phyloP scores from a whole-genome alignment of 1,284 basidiomycete genomes.

The Melampsora abietis-canadensis region DNA sequence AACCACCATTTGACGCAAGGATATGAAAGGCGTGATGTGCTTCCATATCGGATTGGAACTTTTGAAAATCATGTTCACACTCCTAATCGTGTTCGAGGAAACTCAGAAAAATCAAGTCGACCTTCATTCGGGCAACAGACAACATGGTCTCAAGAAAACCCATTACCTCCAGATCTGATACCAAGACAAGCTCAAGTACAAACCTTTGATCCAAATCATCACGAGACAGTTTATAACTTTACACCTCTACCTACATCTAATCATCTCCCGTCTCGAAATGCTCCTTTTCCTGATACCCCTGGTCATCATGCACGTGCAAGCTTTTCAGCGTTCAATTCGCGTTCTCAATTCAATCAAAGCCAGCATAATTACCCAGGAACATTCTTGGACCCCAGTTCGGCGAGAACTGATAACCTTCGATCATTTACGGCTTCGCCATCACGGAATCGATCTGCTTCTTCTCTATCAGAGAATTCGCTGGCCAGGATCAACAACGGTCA shows the following conservation, averaged over 20 bases:
- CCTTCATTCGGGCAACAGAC: background rate
- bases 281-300: background rate
- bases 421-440: background rate
- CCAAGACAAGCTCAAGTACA: background rate
- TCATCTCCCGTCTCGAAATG: background rate
- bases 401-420: background rate
- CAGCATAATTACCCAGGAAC: background rate
- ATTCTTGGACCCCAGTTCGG: background rate
- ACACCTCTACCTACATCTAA: background rate
- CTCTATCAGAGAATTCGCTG: background rate
- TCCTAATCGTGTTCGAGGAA: conserved; percentile 3
- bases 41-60: background rate
- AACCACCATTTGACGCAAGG: background rate
- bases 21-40: background rate
- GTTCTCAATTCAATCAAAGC: background rate
- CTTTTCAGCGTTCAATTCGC: background rate
- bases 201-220: background rate
- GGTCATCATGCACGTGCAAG: background rate
- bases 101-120: conserved; percentile 2
- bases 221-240: conserved; percentile 2
- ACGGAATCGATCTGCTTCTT: background rate
- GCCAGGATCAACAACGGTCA: background rate
- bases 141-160: conserved; percentile 2
- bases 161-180: background rate
- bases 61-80: background rate